phyloP scores from a whole-genome alignment of 441 rosid species.

The Raphanus hybrid region DNA sequence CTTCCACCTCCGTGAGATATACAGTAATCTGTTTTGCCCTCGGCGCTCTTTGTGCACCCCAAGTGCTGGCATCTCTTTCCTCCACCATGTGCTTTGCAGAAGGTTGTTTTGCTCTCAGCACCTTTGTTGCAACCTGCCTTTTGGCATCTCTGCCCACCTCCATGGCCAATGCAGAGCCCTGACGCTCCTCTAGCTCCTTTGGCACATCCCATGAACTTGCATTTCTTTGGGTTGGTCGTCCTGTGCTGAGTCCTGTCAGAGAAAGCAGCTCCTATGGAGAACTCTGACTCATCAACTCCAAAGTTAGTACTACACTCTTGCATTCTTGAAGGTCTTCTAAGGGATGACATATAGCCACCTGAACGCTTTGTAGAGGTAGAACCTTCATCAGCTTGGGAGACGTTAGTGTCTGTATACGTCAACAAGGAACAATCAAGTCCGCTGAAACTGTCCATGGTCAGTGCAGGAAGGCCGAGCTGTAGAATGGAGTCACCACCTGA shows the following conservation, averaged over 20 bases:
- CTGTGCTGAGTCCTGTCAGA: conserved; percentile 70
- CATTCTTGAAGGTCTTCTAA: conserved; percentile 49
- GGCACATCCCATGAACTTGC: conserved; percentile 72
- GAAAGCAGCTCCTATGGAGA: conserved; percentile 54
- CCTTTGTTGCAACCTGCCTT: conserved; percentile 88
- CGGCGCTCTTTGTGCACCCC: conserved; percentile 96
- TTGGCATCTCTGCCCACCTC: conserved; percentile 95
- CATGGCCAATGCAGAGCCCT: conserved; percentile 93
- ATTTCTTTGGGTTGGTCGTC: conserved; percentile 63
- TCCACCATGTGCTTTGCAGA: conserved; percentile 93
- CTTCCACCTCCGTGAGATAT: conserved; percentile 96
- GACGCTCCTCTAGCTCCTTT: conserved; percentile 95
- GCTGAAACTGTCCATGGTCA: conserved; percentile 51
- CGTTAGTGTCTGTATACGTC: conserved; percentile 43
- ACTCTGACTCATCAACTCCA: conserved; percentile 59
- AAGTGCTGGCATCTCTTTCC: conserved; percentile 90
- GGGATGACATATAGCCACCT: conserved; percentile 89
- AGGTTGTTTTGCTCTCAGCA: conserved; percentile 89
- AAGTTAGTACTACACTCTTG: conserved; percentile 49
- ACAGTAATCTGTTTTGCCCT: conserved; percentile 88
- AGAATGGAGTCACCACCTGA: conserved; percentile 61
- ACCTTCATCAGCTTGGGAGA: conserved; percentile 69
- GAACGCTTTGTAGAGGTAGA: conserved; percentile 91
- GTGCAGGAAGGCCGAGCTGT: conserved; percentile 79
- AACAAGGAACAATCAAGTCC: conserved; percentile 58